Conservation (phyloP, 2,329 filamentous ascomycete species). For the Diatrype stigma region DNA sequence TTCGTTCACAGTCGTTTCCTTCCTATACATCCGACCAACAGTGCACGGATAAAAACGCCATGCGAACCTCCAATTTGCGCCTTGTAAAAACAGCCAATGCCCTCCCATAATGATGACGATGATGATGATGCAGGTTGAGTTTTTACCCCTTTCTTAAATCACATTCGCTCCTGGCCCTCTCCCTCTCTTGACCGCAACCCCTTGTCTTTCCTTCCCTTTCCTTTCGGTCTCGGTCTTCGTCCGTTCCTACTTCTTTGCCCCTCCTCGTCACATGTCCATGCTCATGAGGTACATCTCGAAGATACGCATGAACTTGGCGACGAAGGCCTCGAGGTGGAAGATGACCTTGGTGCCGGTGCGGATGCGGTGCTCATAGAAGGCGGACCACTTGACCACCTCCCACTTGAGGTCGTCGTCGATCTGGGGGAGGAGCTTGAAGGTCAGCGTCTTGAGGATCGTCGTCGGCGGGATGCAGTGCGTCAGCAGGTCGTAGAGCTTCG, state of each 20-base stretch:
- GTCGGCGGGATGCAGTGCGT: constrained; percentile 97
- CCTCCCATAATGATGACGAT: too few species aligned
- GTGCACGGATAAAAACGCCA: too few species aligned
- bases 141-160: too few species aligned
- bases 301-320: constrained; percentile 97
- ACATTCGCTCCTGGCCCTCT: too few species aligned
- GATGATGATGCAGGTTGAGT: too few species aligned
- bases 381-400: constrained; percentile 92
- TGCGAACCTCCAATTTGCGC: too few species aligned
- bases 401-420: constrained; percentile 87
- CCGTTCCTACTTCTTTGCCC: background rate
- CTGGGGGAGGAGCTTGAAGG: constrained; percentile 83
- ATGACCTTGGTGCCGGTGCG: constrained; percentile 92
- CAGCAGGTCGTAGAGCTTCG: constrained; percentile 93
- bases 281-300: constrained; percentile 89
- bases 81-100: too few species aligned
- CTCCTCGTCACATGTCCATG: constrained; percentile 60
- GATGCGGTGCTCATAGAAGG: constrained; percentile 95
- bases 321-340: constrained; percentile 96
- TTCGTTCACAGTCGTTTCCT: too few species aligned
- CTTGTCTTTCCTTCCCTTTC: too few species aligned
- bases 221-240: too few species aligned
- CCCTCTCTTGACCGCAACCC: too few species aligned
- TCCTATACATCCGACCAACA: too few species aligned
- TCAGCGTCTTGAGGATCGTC: constrained; percentile 88